Conservation (phyloP, 2,329 filamentous ascomycete species). For the Epichloe hybrida region DNA sequence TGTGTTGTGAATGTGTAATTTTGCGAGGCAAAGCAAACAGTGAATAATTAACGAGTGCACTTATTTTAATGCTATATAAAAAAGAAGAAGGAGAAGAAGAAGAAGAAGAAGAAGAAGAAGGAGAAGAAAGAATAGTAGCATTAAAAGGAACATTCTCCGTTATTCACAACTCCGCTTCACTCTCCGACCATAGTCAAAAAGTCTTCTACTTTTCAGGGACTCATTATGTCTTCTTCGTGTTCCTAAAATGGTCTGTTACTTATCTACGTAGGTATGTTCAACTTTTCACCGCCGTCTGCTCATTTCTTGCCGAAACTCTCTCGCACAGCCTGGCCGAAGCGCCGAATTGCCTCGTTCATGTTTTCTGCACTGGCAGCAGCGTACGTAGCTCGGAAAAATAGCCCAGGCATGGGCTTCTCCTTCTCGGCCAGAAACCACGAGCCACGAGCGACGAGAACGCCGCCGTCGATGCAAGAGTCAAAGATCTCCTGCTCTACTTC, state of each 20-base stretch:
- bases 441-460: constrained; percentile 70
- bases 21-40: not conserved
- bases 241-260: not conserved
- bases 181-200: too few relatives aligned
- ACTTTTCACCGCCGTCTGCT: not conserved
- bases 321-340: constrained; percentile 64
- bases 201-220: too few relatives aligned
- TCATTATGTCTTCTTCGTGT: not conserved
- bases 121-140: not conserved
- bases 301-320: constrained; percentile 33
- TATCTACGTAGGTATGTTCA: not conserved
- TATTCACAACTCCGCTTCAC: too few relatives aligned
- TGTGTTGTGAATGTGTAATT: not conserved
- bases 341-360: constrained; percentile 57
- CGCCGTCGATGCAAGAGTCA: constrained; percentile 56
- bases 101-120: too few relatives aligned
- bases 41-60: not conserved
- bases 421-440: constrained; percentile 83
- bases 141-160: not conserved
- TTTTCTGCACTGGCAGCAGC: constrained; percentile 61
- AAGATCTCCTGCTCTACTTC: constrained; percentile 83
- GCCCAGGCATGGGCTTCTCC: constrained; percentile 40
- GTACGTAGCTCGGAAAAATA: constrained; percentile 87
- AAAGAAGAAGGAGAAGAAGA: not conserved
- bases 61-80: too few relatives aligned